These are phyloP conservation scores for Entamoeba dispar DNA, from an alignment of 208 protist species.

Conservation along the genomic window DNA sequence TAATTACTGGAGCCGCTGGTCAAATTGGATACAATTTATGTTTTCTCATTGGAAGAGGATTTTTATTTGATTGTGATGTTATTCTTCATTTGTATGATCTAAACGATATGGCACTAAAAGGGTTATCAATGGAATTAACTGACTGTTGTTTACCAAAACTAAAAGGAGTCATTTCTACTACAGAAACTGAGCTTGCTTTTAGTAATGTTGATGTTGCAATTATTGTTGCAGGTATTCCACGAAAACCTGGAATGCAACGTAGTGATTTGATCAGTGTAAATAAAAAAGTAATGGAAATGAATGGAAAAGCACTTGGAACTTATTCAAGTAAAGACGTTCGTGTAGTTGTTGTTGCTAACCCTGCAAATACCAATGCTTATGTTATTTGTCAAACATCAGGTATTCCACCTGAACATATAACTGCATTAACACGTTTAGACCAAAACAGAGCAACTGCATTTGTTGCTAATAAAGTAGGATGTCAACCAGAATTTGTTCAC, in stretches of 20 bases:
- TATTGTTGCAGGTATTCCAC: conserved; percentile 23
- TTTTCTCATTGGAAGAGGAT: conserved; percentile 14
- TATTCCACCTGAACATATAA: conserved; percentile 19
- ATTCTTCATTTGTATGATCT: conserved; percentile 47
- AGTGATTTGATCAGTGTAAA: conserved; percentile 24
- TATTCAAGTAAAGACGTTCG: conserved; percentile 13
- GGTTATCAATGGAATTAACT: conserved; percentile 61
- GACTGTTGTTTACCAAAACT: conserved; percentile 70
- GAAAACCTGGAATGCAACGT: conserved; percentile 25
- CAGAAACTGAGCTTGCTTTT: conserved; percentile 53
- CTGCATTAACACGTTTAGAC: conserved; percentile 27
- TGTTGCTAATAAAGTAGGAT: background rate
- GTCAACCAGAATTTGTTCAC: background rate
- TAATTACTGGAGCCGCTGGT: conserved; percentile 32
- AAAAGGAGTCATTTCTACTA: conserved; percentile 45
- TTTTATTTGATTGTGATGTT: conserved; percentile 32
- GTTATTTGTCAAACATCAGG: conserved; percentile 2
- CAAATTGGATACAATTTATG: conserved; percentile 45
- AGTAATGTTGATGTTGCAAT: conserved; percentile 39
- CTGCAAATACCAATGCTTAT: conserved; percentile 29
- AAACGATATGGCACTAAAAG: conserved; percentile 46
- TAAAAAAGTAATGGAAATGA: conserved; percentile 15
- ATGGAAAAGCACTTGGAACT: conserved; percentile 10
- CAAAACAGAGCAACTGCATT: conserved; percentile 13
- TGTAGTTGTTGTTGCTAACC: conserved; percentile 32